Base-by-base conservation (phyloP, 345 rosid species). In the Eucalyptus pauciflora region DNA sequence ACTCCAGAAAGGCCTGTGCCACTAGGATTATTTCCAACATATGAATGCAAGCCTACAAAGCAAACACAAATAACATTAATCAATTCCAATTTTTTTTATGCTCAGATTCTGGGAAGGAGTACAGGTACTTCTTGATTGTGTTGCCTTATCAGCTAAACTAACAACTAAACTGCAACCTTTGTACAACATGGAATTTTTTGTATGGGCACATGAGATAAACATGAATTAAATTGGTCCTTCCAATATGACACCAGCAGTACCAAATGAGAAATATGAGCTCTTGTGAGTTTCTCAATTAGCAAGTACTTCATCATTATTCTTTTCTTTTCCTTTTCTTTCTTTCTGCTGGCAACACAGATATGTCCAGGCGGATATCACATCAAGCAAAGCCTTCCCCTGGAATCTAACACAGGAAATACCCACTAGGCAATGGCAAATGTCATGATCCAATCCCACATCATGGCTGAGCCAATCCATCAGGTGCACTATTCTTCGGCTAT, bases 31-130 rank as follows among this genome's bases (percentile, higher is more conserved):
- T 92, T 94, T 89, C 93, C 95, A 88, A 91, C 60, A 91, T 93
- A 95, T 69, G 95, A 96, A 92, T 94, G 97, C 89, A 92, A 90
- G 91, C 97, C 98, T 98, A 90, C 71, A 92, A 76, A 88, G 90
- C 89, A 90, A 91, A 49, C 69, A 92, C 31, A 80, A 60, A 51
- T 88, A 88, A 45, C 79, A 49, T 87, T 58, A 52, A 79, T 46
- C n/a, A 86, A 76, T 76, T 76, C 27, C 14, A 76, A 76, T 25
- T 37, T 76, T 69, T 69, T 37, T 41, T 76, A 76, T 41, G 48
- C 83, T 37, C 27, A 20, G 83, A 76, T 76, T 76, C 48, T 76
- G 83, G 46, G 27, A 17, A 41, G 15, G 15, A 76, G 46, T 76
- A 20, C 83, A 76, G 83, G 83, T 76, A 76, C 14, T 76, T 76